Percentiles rank a stretch among this genome's conserved stretches.
Conservation (phyloP, 305 asterid species). For the Fraxinus angustifolia region DNA sequence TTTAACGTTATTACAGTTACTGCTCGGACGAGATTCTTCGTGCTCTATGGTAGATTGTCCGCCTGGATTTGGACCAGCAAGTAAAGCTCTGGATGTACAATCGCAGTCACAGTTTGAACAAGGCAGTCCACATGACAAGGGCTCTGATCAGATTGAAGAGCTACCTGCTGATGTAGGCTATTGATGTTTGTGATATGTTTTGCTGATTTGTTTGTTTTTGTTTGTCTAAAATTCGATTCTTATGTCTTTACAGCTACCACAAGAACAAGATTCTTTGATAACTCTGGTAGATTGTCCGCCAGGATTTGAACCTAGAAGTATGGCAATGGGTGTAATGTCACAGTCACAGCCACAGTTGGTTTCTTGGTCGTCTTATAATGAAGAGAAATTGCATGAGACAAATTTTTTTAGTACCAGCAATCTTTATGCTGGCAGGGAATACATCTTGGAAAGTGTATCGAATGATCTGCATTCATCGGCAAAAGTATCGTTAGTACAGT, state of each 20-base stretch:
- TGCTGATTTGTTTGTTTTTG: conserved; percentile 10
- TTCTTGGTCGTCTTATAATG: conserved; percentile 31
- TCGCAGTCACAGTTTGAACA: conserved; percentile 23
- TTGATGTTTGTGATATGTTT: conserved; percentile 22
- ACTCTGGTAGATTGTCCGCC: conserved; percentile 73
- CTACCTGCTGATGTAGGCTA: conserved; percentile 11
- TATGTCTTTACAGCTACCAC: conserved; percentile 46
- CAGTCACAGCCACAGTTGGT: conserved; percentile 19
- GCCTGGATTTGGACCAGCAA: conserved; percentile 67
- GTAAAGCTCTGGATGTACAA: conserved; percentile 33
- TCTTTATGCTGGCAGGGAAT: conserved; percentile 33
- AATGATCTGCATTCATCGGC: conserved; percentile 71
- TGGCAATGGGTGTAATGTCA: conserved; percentile 31
- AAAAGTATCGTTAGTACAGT: conserved; percentile 43
- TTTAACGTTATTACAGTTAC: conserved; percentile 36
- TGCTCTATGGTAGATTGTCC: conserved; percentile 58
- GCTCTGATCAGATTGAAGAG: not conserved
- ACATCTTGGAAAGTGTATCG: conserved; percentile 50
- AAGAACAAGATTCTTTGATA: conserved; percentile 38
- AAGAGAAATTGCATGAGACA: conserved; percentile 28
- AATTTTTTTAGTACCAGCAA: conserved; percentile 18
- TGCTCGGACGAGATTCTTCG: conserved; percentile 36
- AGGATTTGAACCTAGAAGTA: conserved; percentile 57
- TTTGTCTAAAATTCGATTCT: conserved; percentile 27
- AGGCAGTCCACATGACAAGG: not conserved